Conservation (phyloP, 345 rosid species). For the Arabidopsis arenosa region DNA sequence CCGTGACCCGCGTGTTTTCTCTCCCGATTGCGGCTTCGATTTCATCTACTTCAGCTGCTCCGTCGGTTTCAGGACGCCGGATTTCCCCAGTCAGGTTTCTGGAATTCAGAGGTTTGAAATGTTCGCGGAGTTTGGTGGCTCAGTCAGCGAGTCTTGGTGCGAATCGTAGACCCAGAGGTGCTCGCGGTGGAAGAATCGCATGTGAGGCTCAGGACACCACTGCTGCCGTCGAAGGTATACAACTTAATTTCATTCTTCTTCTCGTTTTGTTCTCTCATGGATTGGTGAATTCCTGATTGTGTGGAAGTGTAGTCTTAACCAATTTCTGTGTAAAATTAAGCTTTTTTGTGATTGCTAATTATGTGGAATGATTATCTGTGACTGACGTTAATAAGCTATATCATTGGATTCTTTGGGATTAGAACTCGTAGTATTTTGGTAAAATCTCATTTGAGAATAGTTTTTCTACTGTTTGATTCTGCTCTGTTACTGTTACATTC, state of each 20-base stretch:
- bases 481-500: background rate
- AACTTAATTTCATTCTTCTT: background rate
- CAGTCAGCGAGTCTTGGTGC: slow-evolving; percentile 6
- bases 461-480: slow-evolving; percentile 15
- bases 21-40: slow-evolving; percentile 32
- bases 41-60: slow-evolving; percentile 25
- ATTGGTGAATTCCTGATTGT: background rate
- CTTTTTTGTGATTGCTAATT: background rate
- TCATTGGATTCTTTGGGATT: background rate
- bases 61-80: slow-evolving; percentile 29
- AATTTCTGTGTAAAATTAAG: background rate
- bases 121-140: slow-evolving; percentile 35
- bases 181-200: slow-evolving; percentile 33
- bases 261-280: background rate
- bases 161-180: slow-evolving; percentile 11
- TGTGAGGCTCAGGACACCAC: slow-evolving; percentile 46
- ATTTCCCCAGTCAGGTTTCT: slow-evolving; percentile 27
- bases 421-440: background rate
- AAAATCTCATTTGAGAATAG: background rate
- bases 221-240: slow-evolving; percentile 43
- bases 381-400: no score
- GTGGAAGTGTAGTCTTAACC: background rate
- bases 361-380: background rate
- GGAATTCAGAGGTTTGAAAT: slow-evolving; percentile 40
- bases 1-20: slow-evolving; percentile 42